Evolutionary conservation across 73 alveolate species (phyloP), one percentile per base, ranked within the genome.

Genomic region (Tetrahymena elliotti): DNA sequence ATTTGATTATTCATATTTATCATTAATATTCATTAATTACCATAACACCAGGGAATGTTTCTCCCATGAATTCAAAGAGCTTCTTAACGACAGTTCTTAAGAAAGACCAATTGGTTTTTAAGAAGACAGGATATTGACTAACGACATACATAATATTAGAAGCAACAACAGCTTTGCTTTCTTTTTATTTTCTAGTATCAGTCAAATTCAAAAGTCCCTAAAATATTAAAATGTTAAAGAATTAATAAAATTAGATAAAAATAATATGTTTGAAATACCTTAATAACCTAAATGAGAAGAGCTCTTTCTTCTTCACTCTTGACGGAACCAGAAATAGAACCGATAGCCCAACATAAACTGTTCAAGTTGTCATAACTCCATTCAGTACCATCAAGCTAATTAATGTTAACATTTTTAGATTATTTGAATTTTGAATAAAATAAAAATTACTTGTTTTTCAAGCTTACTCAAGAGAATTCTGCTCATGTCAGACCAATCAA

Each of bases 1-100:
- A 24, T 18, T 24, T 68, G 3, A 68, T 1, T 16, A 68, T 31
- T 0, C 13, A 3, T 7, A 11, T 68, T 68, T 4, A 27, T 10
- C 54, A 40, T 40, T 40, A 27, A 18, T 68, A 27, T 52, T 52
- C 83, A 52, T 52, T 52, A 7, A 18, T 68, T 68, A 68, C 88
- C 88, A 68, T 68, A 2, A 99, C 99, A 18, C 99, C 99, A 38
- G 99, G 99, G 94, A 97, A 99, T 35, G 97, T 95, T 96, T 99
- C 99, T 93, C 98, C 99, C 99, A 99, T 99, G 94, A 99, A 99
- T 95, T 99, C 99, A 93, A 98, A 98, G 38, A 99, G 97, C 95
- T 99, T 99, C 95, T 97, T 99, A 20, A 99, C 98, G 0, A 99
- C 99, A 34, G 99, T 99, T 96, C 98, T 99, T 35, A 99, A 96